These are phyloP conservation scores for Xylariaceae sp. DNA, from an alignment of 2,329 filamentous ascomycete species.

Conservation along the genomic window DNA sequence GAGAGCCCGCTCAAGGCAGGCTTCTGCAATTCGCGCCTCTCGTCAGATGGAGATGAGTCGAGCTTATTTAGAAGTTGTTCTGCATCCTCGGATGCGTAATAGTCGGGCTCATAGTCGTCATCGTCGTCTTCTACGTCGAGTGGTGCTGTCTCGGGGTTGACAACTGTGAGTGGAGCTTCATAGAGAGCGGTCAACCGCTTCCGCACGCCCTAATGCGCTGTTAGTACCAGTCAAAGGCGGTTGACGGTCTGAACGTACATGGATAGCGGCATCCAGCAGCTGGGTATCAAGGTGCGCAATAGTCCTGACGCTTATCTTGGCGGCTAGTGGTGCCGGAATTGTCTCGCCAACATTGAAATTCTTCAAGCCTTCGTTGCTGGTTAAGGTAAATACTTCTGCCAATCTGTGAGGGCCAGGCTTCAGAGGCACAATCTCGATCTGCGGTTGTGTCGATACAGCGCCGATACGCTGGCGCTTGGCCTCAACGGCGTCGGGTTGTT, in stretches of 20 bases:
- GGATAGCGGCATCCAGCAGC: constrained; percentile 64
- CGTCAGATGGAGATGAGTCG: constrained; percentile 58
- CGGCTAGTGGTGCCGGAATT: constrained; percentile 66
- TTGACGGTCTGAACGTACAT: constrained; percentile 44
- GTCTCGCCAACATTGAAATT: constrained; percentile 71
- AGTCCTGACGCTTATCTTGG: constrained; percentile 74
- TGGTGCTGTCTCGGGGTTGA: constrained; percentile 52
- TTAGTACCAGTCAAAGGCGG: neutral
- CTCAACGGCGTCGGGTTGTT: constrained; percentile 66
- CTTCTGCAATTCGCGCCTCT: constrained; percentile 34
- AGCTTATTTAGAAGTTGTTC: constrained; percentile 73
- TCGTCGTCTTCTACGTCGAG: constrained; percentile 70
- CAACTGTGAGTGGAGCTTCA: constrained; percentile 35
- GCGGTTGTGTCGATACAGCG: constrained; percentile 34
- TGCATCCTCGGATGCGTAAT: constrained; percentile 60
- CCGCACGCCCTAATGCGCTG: constrained; percentile 39
- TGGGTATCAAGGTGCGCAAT: constrained; percentile 63
- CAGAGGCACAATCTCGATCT: constrained; percentile 58
- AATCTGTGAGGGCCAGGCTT: constrained; percentile 69
- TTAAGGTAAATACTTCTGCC: constrained; percentile 81
- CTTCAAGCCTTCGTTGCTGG: constrained; percentile 63
- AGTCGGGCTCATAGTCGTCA: constrained; percentile 87
- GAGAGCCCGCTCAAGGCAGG: constrained; percentile 46
- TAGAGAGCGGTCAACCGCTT: constrained; percentile 38
- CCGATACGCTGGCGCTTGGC: constrained; percentile 75